Percentiles rank a stretch among this genome's conserved stretches.
Evolutionary conservation across 768 basidiomycete species (phyloP).

Genomic region (Tephrocybe sp.): DNA sequence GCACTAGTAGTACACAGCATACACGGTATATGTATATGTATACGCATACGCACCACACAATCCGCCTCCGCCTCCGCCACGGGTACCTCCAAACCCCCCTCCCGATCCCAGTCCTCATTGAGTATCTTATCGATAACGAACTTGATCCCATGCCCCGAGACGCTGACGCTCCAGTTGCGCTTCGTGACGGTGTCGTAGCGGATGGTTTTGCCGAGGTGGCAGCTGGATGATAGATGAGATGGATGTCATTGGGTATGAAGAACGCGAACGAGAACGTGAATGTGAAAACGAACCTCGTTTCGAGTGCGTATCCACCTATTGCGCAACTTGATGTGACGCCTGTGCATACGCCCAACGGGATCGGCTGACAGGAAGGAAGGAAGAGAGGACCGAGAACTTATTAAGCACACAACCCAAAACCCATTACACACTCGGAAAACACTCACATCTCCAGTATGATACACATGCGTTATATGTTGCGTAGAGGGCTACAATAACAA

Average conservation of each 20-base stretch:
- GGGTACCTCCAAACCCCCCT: slow-evolving; percentile 40
- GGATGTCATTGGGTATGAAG: not conserved
- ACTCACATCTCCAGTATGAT: slow-evolving; percentile 81
- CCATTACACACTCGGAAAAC: no score
- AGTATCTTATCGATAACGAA: slow-evolving; percentile 57
- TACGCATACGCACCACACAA: slow-evolving; percentile 65
- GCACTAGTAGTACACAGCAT: no score
- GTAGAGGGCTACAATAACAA: slow-evolving; percentile 76
- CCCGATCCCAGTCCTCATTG: slow-evolving; percentile 34
- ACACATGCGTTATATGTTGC: slow-evolving; percentile 82
- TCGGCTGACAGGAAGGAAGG: slow-evolving; percentile 49
- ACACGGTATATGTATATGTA: no score
- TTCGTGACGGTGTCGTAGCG: slow-evolving; percentile 85
- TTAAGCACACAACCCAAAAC: not conserved
- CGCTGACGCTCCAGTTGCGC: slow-evolving; percentile 74
- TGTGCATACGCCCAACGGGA: slow-evolving; percentile 81
- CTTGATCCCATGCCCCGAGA: slow-evolving; percentile 70
- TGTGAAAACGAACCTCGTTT: slow-evolving; percentile 45
- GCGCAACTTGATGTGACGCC: slow-evolving; percentile 57
- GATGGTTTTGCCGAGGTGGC: slow-evolving; percentile 82
- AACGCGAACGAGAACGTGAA: not conserved
- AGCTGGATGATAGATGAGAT: slow-evolving; percentile 35
- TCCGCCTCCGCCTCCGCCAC: slow-evolving; percentile 51
- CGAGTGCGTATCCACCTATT: slow-evolving; percentile 76
- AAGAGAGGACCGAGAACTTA: not conserved